Evolutionary conservation across 1,139 yeast species (phyloP).

Genomic region (Zygoascus sp.): DNA sequence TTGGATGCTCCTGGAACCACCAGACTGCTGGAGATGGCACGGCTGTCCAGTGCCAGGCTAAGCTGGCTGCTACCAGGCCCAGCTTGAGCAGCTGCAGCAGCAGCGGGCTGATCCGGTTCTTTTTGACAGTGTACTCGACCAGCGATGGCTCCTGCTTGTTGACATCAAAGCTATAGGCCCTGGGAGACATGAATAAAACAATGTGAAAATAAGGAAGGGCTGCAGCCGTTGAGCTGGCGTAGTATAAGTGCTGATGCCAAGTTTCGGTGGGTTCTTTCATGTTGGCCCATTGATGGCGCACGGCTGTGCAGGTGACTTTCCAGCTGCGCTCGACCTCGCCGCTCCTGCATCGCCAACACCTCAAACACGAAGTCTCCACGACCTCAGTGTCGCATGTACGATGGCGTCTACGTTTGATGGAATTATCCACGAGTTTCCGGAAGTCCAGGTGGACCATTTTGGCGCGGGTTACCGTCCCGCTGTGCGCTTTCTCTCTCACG

Average conservation of each 20-base stretch:
- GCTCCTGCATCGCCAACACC: too few relatives aligned
- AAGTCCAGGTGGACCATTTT: conserved; percentile 44
- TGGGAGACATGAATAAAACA: too few relatives aligned
- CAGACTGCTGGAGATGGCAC: conserved; percentile 19
- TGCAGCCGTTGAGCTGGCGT: too few relatives aligned
- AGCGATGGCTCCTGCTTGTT: conserved; percentile 25
- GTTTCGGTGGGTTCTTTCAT: too few relatives aligned
- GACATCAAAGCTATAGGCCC: conserved; percentile 11
- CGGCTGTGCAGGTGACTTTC: too few relatives aligned
- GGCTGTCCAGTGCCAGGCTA: conserved; percentile 11
- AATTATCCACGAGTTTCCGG: conserved; percentile 34
- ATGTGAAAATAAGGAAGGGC: too few relatives aligned
- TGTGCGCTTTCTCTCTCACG: conserved; percentile 47
- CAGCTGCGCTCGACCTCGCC: too few relatives aligned
- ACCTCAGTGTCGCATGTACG: not conserved
- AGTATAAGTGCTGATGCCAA: too few relatives aligned
- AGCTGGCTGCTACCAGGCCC: conserved; percentile 3
- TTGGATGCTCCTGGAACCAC: not conserved
- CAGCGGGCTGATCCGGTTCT: conserved; percentile 9
- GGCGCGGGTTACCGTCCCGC: conserved; percentile 24
- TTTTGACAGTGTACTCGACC: conserved; percentile 20
- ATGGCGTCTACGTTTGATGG: conserved; percentile 30
- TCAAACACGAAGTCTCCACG: conserved; percentile 3
- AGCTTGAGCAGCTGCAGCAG: conserved; percentile 4
- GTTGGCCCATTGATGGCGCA: too few relatives aligned